These are phyloP conservation scores for Phytophthora podocarpi DNA, from an alignment of 352 stramenopile species.

Conservation along the genomic window DNA sequence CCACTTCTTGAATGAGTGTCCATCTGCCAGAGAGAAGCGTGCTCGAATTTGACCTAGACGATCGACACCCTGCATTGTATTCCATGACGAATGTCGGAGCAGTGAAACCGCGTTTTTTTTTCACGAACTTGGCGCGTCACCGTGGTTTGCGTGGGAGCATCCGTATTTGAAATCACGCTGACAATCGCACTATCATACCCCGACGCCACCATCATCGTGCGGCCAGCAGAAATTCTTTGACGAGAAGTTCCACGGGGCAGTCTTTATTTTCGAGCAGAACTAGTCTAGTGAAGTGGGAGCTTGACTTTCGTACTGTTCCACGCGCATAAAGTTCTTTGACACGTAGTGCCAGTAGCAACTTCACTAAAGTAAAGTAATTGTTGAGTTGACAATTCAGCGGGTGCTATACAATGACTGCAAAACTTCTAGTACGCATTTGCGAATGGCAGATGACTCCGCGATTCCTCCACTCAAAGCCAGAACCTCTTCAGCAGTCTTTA, in stretches of 20 bases:
- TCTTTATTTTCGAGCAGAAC: constrained; percentile 21
- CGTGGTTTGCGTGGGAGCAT: constrained; percentile 23
- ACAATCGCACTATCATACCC: too few relatives aligned
- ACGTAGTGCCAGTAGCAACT: constrained; percentile 27
- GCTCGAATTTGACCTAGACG: constrained; percentile 1
- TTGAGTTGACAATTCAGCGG: constrained; percentile 31
- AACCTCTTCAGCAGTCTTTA: background rate
- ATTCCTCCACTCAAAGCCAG: constrained; percentile 6
- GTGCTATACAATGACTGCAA: constrained; percentile 19
- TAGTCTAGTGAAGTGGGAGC: constrained; percentile 27
- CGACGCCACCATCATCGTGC: too few relatives aligned
- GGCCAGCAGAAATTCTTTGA: too few relatives aligned
- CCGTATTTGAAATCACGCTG: constrained; percentile 26
- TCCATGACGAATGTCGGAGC: background rate
- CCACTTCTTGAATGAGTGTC: constrained; percentile 1
- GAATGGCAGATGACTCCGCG: background rate
- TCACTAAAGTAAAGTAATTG: constrained; percentile 45
- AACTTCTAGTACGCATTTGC: constrained; percentile 37
- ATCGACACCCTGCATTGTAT: constrained; percentile 3
- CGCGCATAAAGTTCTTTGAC: constrained; percentile 25
- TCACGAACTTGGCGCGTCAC: constrained; percentile 6
- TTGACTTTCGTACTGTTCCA: constrained; percentile 23
- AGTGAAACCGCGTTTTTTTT: background rate
- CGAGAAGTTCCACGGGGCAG: background rate
- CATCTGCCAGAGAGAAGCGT: background rate